A percentile compares a stretch with the other conserved stretches of the same genome.
phyloP scores from a whole-genome alignment of 768 basidiomycete genomes.

The Tylopilus balloui region DNA sequence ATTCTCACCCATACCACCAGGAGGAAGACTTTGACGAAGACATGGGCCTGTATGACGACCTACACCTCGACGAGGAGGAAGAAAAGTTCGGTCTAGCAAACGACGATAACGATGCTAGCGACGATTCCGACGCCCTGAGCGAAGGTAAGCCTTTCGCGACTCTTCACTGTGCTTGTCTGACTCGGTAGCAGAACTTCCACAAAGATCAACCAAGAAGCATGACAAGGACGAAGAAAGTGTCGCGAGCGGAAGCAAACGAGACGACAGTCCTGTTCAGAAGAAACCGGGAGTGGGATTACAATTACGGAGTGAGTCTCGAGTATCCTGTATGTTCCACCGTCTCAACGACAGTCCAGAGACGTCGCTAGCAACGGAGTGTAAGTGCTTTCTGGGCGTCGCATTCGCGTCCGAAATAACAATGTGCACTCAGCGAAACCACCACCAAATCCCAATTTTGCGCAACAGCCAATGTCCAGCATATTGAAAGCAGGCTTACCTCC shows the following conservation, averaged over 20 bases:
- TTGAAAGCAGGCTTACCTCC: constrained; percentile 69
- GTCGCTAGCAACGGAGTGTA: constrained; percentile 61
- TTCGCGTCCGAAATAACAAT: constrained; percentile 5
- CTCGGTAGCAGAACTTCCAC: constrained; percentile 48
- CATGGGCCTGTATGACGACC: constrained; percentile 95
- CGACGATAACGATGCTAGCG: constrained; percentile 66
- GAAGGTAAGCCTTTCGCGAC: constrained; percentile 49
- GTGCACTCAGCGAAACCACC: constrained; percentile 52
- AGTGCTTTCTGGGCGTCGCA: constrained; percentile 14
- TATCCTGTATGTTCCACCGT: constrained; percentile 1
- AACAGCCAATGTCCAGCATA: constrained; percentile 72
- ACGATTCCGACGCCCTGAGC: constrained; percentile 69
- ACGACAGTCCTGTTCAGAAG: constrained; percentile 77
- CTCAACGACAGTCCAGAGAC: constrained; percentile 46
- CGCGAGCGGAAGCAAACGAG: constrained; percentile 63
- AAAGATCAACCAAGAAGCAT: constrained; percentile 70
- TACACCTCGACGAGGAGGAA: constrained; percentile 95
- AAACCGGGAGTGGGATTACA: constrained; percentile 61
- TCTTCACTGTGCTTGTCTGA: neutral
- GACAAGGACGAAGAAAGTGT: constrained; percentile 69
- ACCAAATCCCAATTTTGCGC: constrained; percentile 74
- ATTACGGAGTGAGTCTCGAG: constrained; percentile 61
- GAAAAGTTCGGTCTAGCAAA: constrained; percentile 79
- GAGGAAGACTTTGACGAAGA: constrained; percentile 98
- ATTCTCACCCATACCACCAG: constrained; percentile 41